Evolutionary conservation across 306 rosid species (phyloP).

Genomic region (Cercis canadensis): DNA sequence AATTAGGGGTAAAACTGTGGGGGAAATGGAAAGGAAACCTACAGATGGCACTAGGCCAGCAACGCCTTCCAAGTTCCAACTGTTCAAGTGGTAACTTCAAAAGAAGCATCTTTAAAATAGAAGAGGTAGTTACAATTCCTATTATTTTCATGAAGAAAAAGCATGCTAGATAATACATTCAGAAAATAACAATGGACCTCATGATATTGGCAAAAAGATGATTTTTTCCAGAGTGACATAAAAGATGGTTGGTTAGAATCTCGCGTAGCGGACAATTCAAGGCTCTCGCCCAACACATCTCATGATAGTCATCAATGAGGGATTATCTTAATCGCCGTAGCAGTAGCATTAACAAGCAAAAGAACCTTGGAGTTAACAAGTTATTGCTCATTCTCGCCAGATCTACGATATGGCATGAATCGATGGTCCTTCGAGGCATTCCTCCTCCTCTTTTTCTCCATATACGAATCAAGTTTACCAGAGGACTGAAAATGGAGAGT

Average conservation of each 20-base stretch:
- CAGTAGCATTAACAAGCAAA: slow-evolving; percentile 9
- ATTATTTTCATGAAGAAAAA: too few relatives aligned
- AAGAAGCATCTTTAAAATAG: too few relatives aligned
- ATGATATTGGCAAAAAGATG: too few relatives aligned
- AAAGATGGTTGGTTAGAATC: neutral
- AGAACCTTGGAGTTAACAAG: slow-evolving; percentile 25
- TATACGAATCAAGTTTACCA: slow-evolving; percentile 74
- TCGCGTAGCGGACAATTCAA: neutral
- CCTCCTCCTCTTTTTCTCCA: slow-evolving; percentile 79
- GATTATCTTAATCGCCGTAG: neutral
- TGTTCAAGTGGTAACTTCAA: too few relatives aligned
- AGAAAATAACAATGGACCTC: too few relatives aligned
- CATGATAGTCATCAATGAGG: neutral
- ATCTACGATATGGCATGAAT: slow-evolving; percentile 78
- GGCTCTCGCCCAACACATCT: neutral
- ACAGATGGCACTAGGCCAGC: too few relatives aligned
- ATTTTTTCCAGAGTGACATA: too few relatives aligned
- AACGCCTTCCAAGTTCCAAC: too few relatives aligned
- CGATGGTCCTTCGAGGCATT: slow-evolving; percentile 84
- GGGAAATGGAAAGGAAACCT: too few relatives aligned
- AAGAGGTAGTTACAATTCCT: too few relatives aligned
- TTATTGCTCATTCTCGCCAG: slow-evolving; percentile 41
- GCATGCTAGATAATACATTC: too few relatives aligned
- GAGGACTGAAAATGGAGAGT: slow-evolving; percentile 52
- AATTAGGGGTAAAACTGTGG: too few relatives aligned